Conservation (phyloP, 2,329 filamentous ascomycete genomes). For the Chaetomium olivaceum region DNA sequence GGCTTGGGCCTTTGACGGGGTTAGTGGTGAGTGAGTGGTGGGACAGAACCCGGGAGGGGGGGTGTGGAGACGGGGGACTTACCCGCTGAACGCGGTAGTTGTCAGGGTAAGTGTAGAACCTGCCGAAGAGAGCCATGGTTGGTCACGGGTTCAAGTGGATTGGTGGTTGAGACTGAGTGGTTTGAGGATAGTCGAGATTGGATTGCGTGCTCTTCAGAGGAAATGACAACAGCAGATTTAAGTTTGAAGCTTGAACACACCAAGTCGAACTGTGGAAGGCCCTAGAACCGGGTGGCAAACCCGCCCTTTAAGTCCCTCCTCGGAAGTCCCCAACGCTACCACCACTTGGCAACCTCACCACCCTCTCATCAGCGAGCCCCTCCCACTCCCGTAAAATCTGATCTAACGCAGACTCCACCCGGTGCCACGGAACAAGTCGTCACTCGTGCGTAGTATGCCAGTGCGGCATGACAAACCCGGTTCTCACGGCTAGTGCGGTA, state of each 20-base stretch:
- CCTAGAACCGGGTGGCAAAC: neutral
- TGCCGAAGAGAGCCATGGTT: constrained; percentile 46
- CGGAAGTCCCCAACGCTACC: neutral
- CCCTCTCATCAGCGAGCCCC: neutral
- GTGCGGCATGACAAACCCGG: neutral
- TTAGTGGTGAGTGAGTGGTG: neutral
- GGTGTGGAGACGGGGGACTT: constrained; percentile 24
- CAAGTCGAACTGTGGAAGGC: neutral
- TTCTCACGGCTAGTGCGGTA: neutral
- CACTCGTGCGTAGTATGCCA: neutral
- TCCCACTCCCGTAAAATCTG: neutral
- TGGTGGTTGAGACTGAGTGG: neutral
- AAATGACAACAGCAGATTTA: constrained; percentile 11
- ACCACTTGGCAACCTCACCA: neutral
- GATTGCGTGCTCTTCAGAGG: constrained; percentile 21
- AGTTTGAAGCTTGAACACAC: neutral
- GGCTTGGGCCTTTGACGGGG: constrained; percentile 37
- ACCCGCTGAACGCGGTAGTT: constrained; percentile 43
- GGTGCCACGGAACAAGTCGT: neutral
- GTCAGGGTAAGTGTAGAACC: constrained; percentile 41
- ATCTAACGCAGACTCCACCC: neutral
- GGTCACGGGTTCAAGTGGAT: constrained; percentile 17
- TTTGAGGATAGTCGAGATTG: neutral
- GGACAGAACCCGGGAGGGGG: no score
- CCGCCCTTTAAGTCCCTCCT: neutral